These are phyloP conservation scores for Neospermospora avenae DNA, from an alignment of 2,329 filamentous ascomycete genomes.

Conservation along the genomic window DNA sequence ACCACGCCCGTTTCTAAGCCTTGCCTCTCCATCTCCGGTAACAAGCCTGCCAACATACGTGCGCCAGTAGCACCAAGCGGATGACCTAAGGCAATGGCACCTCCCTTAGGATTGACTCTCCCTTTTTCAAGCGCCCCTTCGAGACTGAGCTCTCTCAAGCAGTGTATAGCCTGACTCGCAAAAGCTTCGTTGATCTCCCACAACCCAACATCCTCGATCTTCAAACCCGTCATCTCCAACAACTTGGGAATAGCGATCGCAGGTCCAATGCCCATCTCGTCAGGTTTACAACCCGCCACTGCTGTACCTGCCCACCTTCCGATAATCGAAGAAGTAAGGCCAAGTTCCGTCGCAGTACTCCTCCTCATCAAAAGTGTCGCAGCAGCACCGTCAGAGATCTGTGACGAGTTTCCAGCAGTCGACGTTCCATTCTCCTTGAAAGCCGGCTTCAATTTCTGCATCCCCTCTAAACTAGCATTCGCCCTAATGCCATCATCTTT, in stretches of 20 bases:
- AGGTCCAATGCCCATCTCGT: constrained; percentile 93
- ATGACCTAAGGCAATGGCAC: constrained; percentile 91
- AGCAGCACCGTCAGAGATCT: constrained; percentile 85
- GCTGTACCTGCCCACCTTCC: constrained; percentile 78
- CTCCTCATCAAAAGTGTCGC: constrained; percentile 81
- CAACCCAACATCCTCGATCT: constrained; percentile 66
- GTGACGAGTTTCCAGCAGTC: constrained; percentile 83
- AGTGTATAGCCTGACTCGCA: constrained; percentile 66
- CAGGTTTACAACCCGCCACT: constrained; percentile 75
- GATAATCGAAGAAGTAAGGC: constrained; percentile 66
- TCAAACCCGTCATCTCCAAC: constrained; percentile 64
- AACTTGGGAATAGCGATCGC: constrained; percentile 82
- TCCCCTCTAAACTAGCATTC: constrained; percentile 62
- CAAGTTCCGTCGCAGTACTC: constrained; percentile 72
- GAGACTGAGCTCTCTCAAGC: constrained; percentile 66
- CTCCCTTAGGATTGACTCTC: constrained; percentile 86
- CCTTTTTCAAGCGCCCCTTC: constrained; percentile 58
- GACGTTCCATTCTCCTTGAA: constrained; percentile 72
- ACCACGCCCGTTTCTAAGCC: constrained; percentile 77
- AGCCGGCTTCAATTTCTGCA: constrained; percentile 79
- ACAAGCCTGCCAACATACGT: constrained; percentile 64
- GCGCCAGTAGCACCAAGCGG: constrained; percentile 87
- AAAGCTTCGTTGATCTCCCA: constrained; percentile 95
- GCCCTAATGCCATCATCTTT: constrained; percentile 82
- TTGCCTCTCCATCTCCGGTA: constrained; percentile 64